These are phyloP conservation scores for Aspergillus transmontanensis DNA, from an alignment of 2,329 filamentous ascomycete species.

Conservation along the genomic window DNA sequence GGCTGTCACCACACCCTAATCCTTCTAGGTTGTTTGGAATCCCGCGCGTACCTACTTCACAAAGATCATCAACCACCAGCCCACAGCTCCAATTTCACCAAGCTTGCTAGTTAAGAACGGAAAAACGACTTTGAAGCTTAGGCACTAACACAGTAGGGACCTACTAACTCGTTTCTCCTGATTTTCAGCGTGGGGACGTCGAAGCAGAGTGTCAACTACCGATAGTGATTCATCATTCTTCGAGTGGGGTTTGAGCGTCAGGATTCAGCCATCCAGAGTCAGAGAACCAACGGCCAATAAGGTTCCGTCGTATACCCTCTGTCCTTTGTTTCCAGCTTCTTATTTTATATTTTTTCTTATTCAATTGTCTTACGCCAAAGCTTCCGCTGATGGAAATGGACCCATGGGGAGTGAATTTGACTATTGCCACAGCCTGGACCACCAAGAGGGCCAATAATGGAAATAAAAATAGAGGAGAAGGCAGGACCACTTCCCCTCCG, in stretches of 20 bases:
- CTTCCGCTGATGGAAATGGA: background rate
- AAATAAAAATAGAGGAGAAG: background rate
- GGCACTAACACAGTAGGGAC: background rate
- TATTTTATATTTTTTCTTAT: background rate
- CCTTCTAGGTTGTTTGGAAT: background rate
- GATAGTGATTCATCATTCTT: background rate
- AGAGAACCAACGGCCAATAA: background rate
- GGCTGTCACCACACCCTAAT: background rate
- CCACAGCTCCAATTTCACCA: background rate
- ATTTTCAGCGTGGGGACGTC: background rate
- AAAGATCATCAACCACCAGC: background rate
- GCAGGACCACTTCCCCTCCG: background rate
- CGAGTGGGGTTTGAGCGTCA: conserved; percentile 1
- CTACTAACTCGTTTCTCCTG: background rate
- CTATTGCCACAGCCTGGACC: background rate
- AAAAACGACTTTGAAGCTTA: background rate
- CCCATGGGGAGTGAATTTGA: background rate
- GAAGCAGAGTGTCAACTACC: background rate
- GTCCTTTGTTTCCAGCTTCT: background rate
- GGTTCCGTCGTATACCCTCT: background rate
- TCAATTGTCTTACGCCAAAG: background rate
- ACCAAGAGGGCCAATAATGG: background rate
- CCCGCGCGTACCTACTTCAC: background rate
- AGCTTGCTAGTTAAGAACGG: background rate
- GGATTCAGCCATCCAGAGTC: background rate